Conservation (phyloP, 2,329 filamentous ascomycete species). For the Pezicula radicicola region DNA sequence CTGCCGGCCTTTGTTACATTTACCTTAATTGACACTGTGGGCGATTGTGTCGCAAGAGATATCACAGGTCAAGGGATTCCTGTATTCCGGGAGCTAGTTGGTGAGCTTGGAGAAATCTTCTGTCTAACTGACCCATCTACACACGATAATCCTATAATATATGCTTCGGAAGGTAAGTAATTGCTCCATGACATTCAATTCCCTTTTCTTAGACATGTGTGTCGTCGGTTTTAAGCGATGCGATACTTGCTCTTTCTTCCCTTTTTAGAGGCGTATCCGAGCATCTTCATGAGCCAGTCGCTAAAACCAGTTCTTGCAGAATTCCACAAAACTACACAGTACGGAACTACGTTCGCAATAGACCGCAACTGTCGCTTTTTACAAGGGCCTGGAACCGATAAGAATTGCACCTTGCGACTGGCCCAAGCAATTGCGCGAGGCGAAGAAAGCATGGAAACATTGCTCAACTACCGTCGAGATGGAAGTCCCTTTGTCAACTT, state of each 20-base stretch:
- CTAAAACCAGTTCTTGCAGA: slow-evolving; percentile 39
- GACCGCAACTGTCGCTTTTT: slow-evolving; percentile 76
- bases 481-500: slow-evolving; percentile 65
- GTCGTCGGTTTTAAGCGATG: no score
- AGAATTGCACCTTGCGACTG: slow-evolving; percentile 56
- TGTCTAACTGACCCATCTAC: slow-evolving; percentile 71
- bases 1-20: slow-evolving; percentile 68
- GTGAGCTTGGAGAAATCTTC: slow-evolving; percentile 72
- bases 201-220: no score
- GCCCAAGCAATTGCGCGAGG: slow-evolving; percentile 57
- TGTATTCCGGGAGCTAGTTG: slow-evolving; percentile 63
- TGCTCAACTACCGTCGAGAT: slow-evolving; percentile 69
- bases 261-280: not conserved
- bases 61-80: slow-evolving; percentile 65
- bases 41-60: slow-evolving; percentile 60
- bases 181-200: no score
- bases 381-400: slow-evolving; percentile 68
- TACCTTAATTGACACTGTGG: slow-evolving; percentile 64
- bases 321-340: slow-evolving; percentile 71
- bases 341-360: slow-evolving; percentile 67
- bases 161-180: slow-evolving; percentile 63
- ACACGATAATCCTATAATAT: slow-evolving; percentile 71
- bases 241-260: not conserved
- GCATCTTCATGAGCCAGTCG: not conserved
- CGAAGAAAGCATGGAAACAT: slow-evolving; percentile 68